Conservation (phyloP, 1,284 basidiomycete species). For the Vanrija sp. region DNA sequence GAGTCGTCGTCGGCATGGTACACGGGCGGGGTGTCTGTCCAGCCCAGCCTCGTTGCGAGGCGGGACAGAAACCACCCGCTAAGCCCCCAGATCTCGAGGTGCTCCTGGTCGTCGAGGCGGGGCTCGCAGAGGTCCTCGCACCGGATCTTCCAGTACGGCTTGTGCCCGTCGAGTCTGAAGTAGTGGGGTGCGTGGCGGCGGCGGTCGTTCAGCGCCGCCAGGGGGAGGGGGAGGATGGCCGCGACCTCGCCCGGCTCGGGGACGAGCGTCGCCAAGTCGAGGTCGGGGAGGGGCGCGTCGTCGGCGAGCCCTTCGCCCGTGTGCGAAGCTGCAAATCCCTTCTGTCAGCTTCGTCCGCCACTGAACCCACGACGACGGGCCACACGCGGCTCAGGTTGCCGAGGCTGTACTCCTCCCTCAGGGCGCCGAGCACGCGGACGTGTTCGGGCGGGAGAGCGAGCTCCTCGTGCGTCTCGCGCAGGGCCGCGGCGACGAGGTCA, state of each 20-base stretch:
- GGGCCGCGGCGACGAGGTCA: conserved; percentile 28
- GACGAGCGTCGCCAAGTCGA: conserved; percentile 20
- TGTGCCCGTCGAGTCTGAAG: conserved; percentile 31
- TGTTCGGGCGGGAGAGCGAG: conserved; percentile 24
- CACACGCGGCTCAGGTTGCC: conserved; percentile 43
- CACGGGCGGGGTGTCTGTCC: conserved; percentile 23
- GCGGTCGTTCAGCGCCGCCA: conserved; percentile 20
- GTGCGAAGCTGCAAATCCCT: conserved; percentile 16
- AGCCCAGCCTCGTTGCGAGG: conserved; percentile 29
- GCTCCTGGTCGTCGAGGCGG: conserved; percentile 5
- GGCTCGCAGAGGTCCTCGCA: conserved; percentile 22
- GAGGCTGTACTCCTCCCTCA: conserved; percentile 38
- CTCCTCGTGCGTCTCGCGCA: conserved; percentile 43
- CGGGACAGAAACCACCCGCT: conserved; percentile 42
- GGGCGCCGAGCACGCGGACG: conserved; percentile 37
- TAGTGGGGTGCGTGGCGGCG: conserved; percentile 24
- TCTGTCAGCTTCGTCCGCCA: not conserved
- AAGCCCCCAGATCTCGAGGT: conserved; percentile 43
- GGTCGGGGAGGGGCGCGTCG: conserved; percentile 20
- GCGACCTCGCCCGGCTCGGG: conserved; percentile 35
- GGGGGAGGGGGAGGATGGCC: conserved; percentile 34
- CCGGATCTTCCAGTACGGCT: conserved; percentile 38
- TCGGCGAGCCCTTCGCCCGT: conserved; percentile 2
- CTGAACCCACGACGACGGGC: conserved; percentile 37
- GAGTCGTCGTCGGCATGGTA: too few relatives aligned